Percentiles rank a stretch among this genome's conserved stretches.
These are phyloP conservation scores for Ustilago crameri DNA, from an alignment of 1,284 basidiomycete species.

Conservation along the genomic window DNA sequence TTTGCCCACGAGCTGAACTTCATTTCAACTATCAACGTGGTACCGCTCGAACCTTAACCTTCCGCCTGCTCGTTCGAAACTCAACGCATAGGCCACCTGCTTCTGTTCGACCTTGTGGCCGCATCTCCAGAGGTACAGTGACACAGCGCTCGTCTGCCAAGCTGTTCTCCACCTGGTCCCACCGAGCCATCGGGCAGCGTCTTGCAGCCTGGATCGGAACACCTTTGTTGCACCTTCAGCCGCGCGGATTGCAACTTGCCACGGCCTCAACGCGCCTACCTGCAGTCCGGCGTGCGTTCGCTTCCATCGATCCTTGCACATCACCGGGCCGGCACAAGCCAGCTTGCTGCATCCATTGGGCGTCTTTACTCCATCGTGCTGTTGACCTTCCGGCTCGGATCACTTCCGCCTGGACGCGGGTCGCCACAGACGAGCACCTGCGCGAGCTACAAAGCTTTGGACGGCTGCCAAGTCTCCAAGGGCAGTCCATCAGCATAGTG, in stretches of 20 bases:
- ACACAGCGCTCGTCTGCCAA: background rate
- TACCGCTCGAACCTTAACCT: slow-evolving; percentile 35
- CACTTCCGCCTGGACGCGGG: background rate
- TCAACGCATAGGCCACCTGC: no score
- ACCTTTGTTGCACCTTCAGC: background rate
- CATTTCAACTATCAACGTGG: slow-evolving; percentile 40
- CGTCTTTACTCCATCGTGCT: background rate
- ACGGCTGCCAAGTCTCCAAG: background rate
- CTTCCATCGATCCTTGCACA: background rate
- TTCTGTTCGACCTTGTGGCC: slow-evolving; percentile 4
- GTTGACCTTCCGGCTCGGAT: background rate
- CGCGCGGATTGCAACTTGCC: background rate
- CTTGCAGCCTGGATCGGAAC: background rate
- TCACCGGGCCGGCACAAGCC: background rate
- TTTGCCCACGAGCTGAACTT: slow-evolving; percentile 19
- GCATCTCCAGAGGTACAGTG: no score
- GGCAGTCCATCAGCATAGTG: background rate
- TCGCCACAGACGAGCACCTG: background rate
- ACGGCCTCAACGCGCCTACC: background rate
- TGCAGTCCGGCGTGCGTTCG: background rate
- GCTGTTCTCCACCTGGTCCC: slow-evolving; percentile 16
- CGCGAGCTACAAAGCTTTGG: no score
- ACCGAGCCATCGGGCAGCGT: slow-evolving; percentile 13
- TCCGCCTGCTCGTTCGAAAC: background rate
- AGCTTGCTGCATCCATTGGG: background rate